phyloP scores from a whole-genome alignment of 768 basidiomycete species.

The Psilocybe cubensis region DNA sequence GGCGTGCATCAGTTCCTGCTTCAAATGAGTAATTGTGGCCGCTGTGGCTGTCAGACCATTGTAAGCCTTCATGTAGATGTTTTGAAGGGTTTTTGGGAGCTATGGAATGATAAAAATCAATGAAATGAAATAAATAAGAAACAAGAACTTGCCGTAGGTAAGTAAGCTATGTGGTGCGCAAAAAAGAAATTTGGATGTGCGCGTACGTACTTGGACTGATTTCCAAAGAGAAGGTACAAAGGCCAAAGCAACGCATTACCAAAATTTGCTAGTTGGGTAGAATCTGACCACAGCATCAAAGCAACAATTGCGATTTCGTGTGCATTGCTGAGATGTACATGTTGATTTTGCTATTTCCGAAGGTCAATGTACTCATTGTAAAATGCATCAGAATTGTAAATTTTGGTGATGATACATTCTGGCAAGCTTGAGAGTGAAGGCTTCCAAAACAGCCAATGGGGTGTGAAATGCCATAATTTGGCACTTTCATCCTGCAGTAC shows the following conservation, averaged over 20 bases:
- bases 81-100: conserved; percentile 13
- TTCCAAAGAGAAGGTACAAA: conserved; percentile 42
- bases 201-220: conserved; percentile 43
- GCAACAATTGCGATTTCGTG: conserved; percentile 22
- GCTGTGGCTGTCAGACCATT: neutral
- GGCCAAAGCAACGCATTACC: conserved; percentile 45
- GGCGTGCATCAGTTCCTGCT: conserved; percentile 36
- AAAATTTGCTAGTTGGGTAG: conserved; percentile 37
- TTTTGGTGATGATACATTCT: conserved; percentile 25
- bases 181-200: conserved; percentile 26
- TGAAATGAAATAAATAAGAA: neutral
- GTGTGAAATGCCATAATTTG: conserved; percentile 26
- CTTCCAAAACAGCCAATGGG: conserved; percentile 29
- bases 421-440: conserved; percentile 8
- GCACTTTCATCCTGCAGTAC: neutral
- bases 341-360: conserved; percentile 18
- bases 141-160: conserved; percentile 33
- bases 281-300: conserved; percentile 38
- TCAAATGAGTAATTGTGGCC: conserved; percentile 25
- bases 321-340: no score
- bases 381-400: conserved; percentile 27
- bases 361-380: conserved; percentile 23
- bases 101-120: neutral
- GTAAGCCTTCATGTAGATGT: conserved; percentile 9
- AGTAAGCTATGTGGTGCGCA: conserved; percentile 40